Base-by-base conservation (phyloP, 1,139 yeast species). In the Zygosaccharomyces pseudobailii region DNA sequence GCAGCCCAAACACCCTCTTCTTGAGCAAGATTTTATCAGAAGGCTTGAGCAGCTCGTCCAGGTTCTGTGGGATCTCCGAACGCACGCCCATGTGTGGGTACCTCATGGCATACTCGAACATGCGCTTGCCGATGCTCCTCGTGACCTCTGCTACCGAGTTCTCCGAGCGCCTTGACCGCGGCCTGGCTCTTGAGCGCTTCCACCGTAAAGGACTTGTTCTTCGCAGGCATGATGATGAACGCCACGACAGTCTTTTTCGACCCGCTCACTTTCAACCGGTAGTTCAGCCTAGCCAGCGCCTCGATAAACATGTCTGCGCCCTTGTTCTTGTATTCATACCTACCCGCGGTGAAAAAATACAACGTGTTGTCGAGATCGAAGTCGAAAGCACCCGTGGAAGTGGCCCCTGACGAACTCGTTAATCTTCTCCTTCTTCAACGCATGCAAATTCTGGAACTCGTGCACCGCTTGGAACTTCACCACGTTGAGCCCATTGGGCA, bases 151-250 rank as follows among this genome's bases (percentile, higher is more conserved):
- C 82, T 55, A 92, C 90, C 9, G 97, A 87, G 57, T 79, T 82
- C 65, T 90, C 96, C 62, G n/a, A 92, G 77, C 51, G 95, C 95
- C 67, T 86, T 87, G 56, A 90, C 84, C 43, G 89, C 97, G 3
- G 97, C 97, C 70, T 92, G 98, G 43, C 97, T 96, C 72, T 86
- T 87, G 62, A 92, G 78, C 17, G 97, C 92, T 66, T 92, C 98
- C 36, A 89, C 95, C 1, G 97, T 92, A 70, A 89, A 92, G 0
- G 97, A 89, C 60, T 84, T 84, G 49, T 95, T 90, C 48, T 84
- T 81, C 20, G 97, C 97, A 1, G 98, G 98, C 98, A 92, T 92
- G 67, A 92, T 90, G 61, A 92, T 87, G 66, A 92, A 92, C n/a
- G 97, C 97, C 42, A 92, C 97, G 30, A 92, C 94, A 0, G 97